Base-by-base conservation (phyloP, 1,139 yeast genomes). In the Candida freyschussii region DNA sequence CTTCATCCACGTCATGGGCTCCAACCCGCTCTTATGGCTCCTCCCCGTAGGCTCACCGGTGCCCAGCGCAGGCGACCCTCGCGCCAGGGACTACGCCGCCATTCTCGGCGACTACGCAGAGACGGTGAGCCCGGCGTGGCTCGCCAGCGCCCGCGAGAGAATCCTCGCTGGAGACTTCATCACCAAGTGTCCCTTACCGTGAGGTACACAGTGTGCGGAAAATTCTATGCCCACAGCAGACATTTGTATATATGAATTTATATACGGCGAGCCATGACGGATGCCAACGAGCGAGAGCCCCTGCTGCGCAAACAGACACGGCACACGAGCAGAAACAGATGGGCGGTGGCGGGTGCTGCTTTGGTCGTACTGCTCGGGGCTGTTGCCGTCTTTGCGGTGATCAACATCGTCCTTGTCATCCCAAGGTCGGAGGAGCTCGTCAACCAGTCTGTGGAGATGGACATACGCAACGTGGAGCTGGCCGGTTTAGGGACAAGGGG, bases 391-490 rank as follows among this genome's bases (percentile, higher is more conserved):
- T 27, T 33, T 15, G 17, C 15, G 4, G 16, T 24, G 3, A 17
- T 21, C 5, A 30, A 18, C 7, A 26, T 43, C 0, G n/a, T 38
- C 5, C 20, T n/a, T n/a, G n/a, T n/a, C n/a, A n/a, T n/a, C n/a
- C n/a, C n/a, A n/a, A 40, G 46, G 13, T 34, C 55, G 1, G 59
- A 60, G 4, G 54, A 48, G 6, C 51, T 46, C 27, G 44, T 59
- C 6, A 49, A 53, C 4, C 45, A 59, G 22, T 57, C 63, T 2
- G 52, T 54, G 5, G 47, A 43, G 21, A 44, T 59, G 34, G 53
- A 56, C n/a, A 44, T 60, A 4, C 50, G 52, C 21, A 47, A 52
- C 25, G 40, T 61, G 12, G 44, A 43, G n/a, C 37, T 62, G n/a
- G 40, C 53, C 2, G 57, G 59, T 4, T 31, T 62, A 9, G 43